These are phyloP conservation scores for Buddleja alternifolia DNA, from an alignment of 257 asterid species.

Conservation along the genomic window DNA sequence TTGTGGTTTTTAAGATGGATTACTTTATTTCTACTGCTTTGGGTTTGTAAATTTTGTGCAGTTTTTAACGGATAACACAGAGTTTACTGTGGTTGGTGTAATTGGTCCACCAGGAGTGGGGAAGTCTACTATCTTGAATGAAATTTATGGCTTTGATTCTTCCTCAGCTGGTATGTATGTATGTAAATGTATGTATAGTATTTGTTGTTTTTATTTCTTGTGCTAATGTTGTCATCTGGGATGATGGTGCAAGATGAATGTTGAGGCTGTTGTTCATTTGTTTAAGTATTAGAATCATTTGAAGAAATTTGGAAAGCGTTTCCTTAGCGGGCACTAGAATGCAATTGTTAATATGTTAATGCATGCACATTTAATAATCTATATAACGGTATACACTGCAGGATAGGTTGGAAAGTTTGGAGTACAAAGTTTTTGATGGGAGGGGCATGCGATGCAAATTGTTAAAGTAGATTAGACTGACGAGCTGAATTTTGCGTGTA, in stretches of 20 bases:
- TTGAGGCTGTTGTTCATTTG: not conserved
- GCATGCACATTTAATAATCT: not conserved
- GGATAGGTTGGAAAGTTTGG: not conserved
- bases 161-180: constrained; percentile 64
- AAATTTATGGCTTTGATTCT: constrained; percentile 91
- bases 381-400: not conserved
- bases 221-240: not conserved
- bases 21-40: constrained; percentile 6
- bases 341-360: not conserved
- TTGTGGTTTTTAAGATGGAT: not conserved
- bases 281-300: not conserved
- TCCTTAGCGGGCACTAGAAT: not conserved
- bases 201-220: too few relatives aligned
- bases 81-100: constrained; percentile 88
- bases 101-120: constrained; percentile 95
- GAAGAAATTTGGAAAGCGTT: not conserved
- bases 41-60: constrained; percentile 37
- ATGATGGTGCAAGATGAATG: not conserved
- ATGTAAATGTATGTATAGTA: not conserved
- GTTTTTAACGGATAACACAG: constrained; percentile 95
- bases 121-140: constrained; percentile 89
- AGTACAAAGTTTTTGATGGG: not conserved
- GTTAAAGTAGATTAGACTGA: not conserved
- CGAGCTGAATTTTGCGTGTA: constrained; percentile 11
- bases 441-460: constrained; percentile 4